Base-by-base conservation (phyloP, 805 yeast species). In the Suhomyces vadensis region DNA sequence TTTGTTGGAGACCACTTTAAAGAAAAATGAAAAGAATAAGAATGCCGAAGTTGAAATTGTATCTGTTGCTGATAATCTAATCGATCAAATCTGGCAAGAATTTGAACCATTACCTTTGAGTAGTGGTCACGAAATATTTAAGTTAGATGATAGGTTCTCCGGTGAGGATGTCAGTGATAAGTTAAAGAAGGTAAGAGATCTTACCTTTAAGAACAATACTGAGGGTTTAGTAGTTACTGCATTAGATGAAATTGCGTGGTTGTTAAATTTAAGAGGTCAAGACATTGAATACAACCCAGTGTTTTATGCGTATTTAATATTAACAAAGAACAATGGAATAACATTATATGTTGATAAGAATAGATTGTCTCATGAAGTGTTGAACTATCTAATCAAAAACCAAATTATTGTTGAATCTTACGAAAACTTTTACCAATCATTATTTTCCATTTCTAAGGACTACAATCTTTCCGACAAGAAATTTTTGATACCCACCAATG, bases 21-120 rank as follows among this genome's bases (percentile, higher is more conserved):
- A 47, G 16, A 53, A 48, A 13, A 49, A 48, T 3, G 48, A 48
- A 10, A 39, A 49, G 21, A 45, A 55, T 20, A 50, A 58, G 6
- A 58, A 59, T 27, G 71, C 67, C 2, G 64, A 67, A 39, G 69
- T 76, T 14, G 72, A 66, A 44, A 53, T 79, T 10, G 66, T 71
- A 6, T 66, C 81, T 0, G 64, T 77, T n/a, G 57, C 60, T 43
- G 75, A 70, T 11, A 92, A 92, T 60, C 71, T 94, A 53, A 69
- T 94, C 23, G 97, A 88, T 54, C 54, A 57, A 20, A 82, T 90
- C 14, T 90, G 96, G 96, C 67, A 69, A 5, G 54, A 69, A 8
- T 82, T 81, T 55, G 92, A 88, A 66, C 73, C 74, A 17, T 54
- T 71, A 6, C 97, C 97, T 19, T 17, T 14, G 16, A 57, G 53